These are phyloP conservation scores for Atkinsonella texensis DNA, from an alignment of 2,329 filamentous ascomycete species.

Conservation along the genomic window DNA sequence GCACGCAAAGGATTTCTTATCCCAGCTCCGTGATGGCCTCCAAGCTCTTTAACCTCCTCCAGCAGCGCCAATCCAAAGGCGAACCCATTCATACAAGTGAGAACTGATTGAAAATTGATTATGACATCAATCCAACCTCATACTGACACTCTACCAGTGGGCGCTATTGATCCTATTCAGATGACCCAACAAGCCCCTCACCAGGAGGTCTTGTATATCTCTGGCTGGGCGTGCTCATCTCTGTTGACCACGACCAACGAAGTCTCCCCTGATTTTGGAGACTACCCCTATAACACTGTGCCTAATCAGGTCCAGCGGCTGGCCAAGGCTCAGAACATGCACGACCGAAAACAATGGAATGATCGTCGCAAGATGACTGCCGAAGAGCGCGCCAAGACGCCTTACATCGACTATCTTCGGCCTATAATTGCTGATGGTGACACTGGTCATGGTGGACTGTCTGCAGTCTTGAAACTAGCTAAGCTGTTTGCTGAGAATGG, in stretches of 20 bases:
- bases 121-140: no score
- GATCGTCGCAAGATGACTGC: conserved; percentile 63
- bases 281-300: conserved; percentile 98
- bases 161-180: conserved; percentile 95
- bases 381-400: conserved; percentile 60
- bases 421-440: conserved; percentile 96
- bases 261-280: conserved; percentile 93
- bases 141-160: conserved; percentile 45
- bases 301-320: conserved; percentile 95
- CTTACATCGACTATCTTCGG: conserved; percentile 83
- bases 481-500: conserved; percentile 97
- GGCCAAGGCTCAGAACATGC: conserved; percentile 92
- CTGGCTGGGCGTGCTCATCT: conserved; percentile 94
- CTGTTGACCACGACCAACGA: conserved; percentile 91
- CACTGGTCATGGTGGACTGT: conserved; percentile 86
- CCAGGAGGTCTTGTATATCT: conserved; percentile 92
- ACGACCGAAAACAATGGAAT: conserved; percentile 94
- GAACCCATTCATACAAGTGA: conserved; percentile 87
- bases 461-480: conserved; percentile 86
- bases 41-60: conserved; percentile 84
- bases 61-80: conserved; percentile 63
- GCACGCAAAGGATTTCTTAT: conserved; percentile 75
- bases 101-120: conserved; percentile 14
- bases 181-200: conserved; percentile 98
- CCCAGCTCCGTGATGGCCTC: conserved; percentile 90